Percentiles rank a stretch among this genome's conserved stretches.
Evolutionary conservation across 768 basidiomycete species (phyloP).

Genomic region (Amanita rimosa): DNA sequence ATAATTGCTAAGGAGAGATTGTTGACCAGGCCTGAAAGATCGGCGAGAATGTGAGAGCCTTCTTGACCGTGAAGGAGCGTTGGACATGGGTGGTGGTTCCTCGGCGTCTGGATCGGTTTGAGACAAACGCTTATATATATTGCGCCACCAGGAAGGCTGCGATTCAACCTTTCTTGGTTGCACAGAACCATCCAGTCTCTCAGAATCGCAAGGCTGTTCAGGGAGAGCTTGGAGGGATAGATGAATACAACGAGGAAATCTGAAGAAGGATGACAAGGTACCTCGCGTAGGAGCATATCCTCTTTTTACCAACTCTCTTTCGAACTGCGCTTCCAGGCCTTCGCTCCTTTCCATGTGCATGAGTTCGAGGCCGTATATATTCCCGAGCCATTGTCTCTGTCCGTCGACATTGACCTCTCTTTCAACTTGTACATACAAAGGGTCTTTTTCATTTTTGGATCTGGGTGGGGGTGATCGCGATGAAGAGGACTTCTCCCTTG

Average conservation of each 20-base stretch:
- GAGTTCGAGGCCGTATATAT: constrained; percentile 30
- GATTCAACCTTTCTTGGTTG: constrained; percentile 13
- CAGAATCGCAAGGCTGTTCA: neutral
- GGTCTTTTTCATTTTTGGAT: neutral
- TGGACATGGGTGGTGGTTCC: neutral
- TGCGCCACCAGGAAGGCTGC: constrained; percentile 48
- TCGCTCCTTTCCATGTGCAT: constrained; percentile 37
- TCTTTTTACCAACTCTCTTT: constrained; percentile 36
- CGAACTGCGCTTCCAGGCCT: constrained; percentile 39
- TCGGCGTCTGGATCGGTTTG: constrained; percentile 24
- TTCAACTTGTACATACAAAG: constrained; percentile 29
- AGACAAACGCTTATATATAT: constrained; percentile 40
- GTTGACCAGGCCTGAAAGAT: neutral
- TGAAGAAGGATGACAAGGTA: neutral
- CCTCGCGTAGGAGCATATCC: constrained; percentile 26
- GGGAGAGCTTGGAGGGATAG: neutral
- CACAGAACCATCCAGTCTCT: neutral
- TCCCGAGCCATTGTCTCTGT: constrained; percentile 41
- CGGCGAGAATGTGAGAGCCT: constrained; percentile 8
- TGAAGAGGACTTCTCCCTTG: constrained; percentile 1
- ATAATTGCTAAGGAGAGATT: constrained; percentile 10
- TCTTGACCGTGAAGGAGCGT: constrained; percentile 8
- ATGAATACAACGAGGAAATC: neutral
- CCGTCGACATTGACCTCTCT: constrained; percentile 30
- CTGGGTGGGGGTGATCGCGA: constrained; percentile 6